phyloP scores from a whole-genome alignment of 192 early-diverging fungal genomes.

The Diversispora eburnea region DNA sequence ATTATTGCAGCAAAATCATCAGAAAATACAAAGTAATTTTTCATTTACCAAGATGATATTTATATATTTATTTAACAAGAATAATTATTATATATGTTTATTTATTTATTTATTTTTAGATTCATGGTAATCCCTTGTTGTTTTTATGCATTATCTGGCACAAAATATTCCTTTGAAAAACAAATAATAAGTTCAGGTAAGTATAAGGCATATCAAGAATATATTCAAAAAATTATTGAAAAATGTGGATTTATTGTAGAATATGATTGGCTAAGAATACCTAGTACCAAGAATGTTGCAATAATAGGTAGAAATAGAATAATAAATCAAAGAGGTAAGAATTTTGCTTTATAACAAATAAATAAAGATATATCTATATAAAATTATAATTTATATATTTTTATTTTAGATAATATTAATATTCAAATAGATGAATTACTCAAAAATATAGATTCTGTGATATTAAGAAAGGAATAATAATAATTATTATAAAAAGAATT shows the following conservation, averaged over 20 bases:
- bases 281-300: constrained; percentile 77
- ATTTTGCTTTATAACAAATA: neutral
- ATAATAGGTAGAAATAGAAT: constrained; percentile 55
- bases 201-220: constrained; percentile 66
- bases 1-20: constrained; percentile 61
- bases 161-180: constrained; percentile 47
- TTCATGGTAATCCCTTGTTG: constrained; percentile 85
- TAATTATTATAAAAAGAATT: too few relatives aligned
- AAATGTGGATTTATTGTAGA: constrained; percentile 59
- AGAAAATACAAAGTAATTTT: constrained; percentile 40
- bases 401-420: too few relatives aligned
- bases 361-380: neutral
- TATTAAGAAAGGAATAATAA: too few relatives aligned
- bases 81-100: neutral
- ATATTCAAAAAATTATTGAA: constrained; percentile 50
- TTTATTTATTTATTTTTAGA: constrained; percentile 31
- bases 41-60: neutral
- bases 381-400: too few relatives aligned
- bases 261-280: constrained; percentile 69
- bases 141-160: constrained; percentile 68
- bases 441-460: too few relatives aligned
- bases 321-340: neutral
- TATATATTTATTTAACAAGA: neutral
- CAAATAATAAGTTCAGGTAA: constrained; percentile 51
- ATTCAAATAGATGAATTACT: too few relatives aligned